Base-by-base conservation (phyloP, 2,329 filamentous ascomycete genomes). In the Pestalotiopsis fici region DNA sequence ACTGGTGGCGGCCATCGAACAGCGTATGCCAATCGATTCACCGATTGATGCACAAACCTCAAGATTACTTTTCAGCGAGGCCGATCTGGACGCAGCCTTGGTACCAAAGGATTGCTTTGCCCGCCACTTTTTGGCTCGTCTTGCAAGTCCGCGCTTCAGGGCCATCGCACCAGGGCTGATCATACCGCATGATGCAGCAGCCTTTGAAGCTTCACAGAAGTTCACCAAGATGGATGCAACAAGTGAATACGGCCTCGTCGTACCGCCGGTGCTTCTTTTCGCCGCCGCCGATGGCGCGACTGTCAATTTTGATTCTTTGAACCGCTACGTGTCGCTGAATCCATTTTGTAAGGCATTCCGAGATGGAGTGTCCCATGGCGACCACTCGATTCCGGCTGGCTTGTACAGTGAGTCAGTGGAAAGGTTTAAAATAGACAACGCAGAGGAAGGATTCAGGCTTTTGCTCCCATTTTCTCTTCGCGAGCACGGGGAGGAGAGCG, bases 361-460 rank as follows among this genome's bases (percentile, higher is more conserved):
- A 21, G 25, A 59, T 15, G 55, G 55, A 25, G n/a, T 59, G 13
- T 15, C 55, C 21, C 21, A 1, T 25, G 27, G n/a, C 9, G 55
- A 23, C 55, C n/a, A 35, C 31, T 28, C 62, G 7, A 67, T 74
- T 64, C 70, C 66, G 18, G 71, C 69, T 28, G 73, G 73, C 18
- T 54, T 77, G 2, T 77, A 77, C 65, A 74, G 66, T 25, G 72
- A 74, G 67, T 72, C 71, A 18, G 70, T 76, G 28, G 71, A 72
- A 13, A 70, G 73, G 57, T 27, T 43, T 18, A 43, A 35, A n/a
- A 50, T 21, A 64, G 74, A 75, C n/a, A 63, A 56, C 43, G 65
- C 71, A n/a, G 76, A 77, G 63, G 76, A 77, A 18, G 76, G 72
- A 31, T 77, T 78, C 66, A 70, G 72, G 57, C 66, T 78, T 7